phyloP scores from a whole-genome alignment of 257 asterid genomes.

The Nicotiana noctiflora region DNA sequence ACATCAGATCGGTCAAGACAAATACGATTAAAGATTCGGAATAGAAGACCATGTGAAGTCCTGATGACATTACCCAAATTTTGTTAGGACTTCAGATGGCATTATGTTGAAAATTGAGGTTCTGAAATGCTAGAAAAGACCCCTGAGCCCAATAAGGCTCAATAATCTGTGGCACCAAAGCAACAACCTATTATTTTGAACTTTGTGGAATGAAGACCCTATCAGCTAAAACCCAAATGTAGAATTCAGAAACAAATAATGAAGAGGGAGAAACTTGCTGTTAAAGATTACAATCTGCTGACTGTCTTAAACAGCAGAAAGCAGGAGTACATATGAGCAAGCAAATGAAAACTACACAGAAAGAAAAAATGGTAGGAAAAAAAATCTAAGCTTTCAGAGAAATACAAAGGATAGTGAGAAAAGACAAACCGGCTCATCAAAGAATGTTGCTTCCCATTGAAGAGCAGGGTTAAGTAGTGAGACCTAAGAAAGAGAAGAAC shows the following conservation, averaged over 20 bases:
- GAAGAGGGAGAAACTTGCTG: background rate
- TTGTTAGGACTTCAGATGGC: background rate
- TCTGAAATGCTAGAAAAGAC: background rate
- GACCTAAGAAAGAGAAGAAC: constrained; percentile 38
- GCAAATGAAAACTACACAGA: background rate
- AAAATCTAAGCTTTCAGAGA: background rate
- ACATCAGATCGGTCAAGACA: background rate
- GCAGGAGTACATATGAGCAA: background rate
- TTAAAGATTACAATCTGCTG: background rate
- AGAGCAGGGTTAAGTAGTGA: constrained; percentile 85
- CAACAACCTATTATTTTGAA: background rate
- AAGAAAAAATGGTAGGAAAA: background rate
- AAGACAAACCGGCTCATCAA: constrained; percentile 93
- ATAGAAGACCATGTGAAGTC: background rate
- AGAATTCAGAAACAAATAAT: background rate
- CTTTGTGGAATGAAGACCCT: background rate
- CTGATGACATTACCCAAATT: background rate
- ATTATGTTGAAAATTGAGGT: background rate
- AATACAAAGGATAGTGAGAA: constrained; percentile 11
- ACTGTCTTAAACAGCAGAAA: background rate
- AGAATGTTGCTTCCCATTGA: constrained; percentile 88
- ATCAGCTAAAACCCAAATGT: background rate
- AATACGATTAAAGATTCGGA: background rate
- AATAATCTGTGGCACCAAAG: background rate
- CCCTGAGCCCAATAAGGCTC: background rate